Percentiles rank a stretch among this genome's conserved stretches.
Evolutionary conservation across 208 protist genomes (phyloP).

Genomic region (Angomonas deanei): DNA sequence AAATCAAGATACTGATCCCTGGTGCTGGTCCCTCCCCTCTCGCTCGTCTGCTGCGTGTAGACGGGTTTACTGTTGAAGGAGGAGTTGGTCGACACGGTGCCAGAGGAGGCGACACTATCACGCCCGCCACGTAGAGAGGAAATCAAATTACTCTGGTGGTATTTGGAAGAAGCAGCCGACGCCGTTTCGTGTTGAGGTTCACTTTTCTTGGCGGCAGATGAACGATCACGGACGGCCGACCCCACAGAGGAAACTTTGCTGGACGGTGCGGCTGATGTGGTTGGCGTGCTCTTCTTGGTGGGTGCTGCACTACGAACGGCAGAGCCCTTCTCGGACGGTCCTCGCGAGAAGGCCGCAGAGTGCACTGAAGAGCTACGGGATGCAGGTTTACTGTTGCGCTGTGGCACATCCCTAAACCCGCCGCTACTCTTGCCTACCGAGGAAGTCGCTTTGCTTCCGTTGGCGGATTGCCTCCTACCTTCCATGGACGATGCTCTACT

Average conservation of each 20-base stretch:
- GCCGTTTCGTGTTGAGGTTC: too few relatives aligned
- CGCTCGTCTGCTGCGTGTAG: neutral
- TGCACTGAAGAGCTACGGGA: neutral
- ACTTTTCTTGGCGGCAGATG: too few relatives aligned
- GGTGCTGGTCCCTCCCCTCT: neutral
- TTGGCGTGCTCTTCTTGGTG: neutral
- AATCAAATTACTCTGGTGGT: too few relatives aligned
- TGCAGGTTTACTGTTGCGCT: neutral
- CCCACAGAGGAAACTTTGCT: too few relatives aligned
- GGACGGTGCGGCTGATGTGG: too few relatives aligned
- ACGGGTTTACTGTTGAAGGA: slow-evolving; percentile 1
- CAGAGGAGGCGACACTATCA: neutral
- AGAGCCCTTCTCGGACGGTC: neutral
- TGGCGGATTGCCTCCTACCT: too few relatives aligned
- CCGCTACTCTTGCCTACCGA: neutral
- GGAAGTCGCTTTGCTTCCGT: neutral
- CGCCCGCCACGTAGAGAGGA: neutral
- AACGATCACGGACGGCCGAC: too few relatives aligned
- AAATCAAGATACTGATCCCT: neutral
- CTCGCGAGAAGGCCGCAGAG: neutral
- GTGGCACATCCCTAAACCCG: neutral
- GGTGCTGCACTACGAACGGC: neutral
- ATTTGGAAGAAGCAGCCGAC: too few relatives aligned
- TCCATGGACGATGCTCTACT: neutral
- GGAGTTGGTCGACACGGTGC: too few relatives aligned